A percentile compares a stretch with the other conserved stretches of the same genome.
These are phyloP conservation scores for Escovopsis sp. DNA, from an alignment of 2,329 filamentous ascomycete species.

Conservation along the genomic window DNA sequence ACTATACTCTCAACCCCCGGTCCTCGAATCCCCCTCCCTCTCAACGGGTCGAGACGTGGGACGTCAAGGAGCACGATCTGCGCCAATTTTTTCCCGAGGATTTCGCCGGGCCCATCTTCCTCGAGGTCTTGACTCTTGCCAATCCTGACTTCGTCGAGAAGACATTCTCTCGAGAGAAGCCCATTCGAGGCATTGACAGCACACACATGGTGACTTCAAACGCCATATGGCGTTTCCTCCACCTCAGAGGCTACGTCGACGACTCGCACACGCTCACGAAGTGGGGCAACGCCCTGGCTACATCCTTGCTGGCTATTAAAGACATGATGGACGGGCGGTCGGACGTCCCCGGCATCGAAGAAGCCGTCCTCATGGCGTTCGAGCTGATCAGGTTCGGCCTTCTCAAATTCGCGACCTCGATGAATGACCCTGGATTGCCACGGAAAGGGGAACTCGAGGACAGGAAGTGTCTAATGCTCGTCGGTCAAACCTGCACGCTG, in stretches of 20 bases:
- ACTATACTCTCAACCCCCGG: constrained; percentile 51
- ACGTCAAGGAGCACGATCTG: constrained; percentile 46
- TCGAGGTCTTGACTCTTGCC: constrained; percentile 52
- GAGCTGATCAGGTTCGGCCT: constrained; percentile 71
- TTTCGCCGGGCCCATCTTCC: constrained; percentile 28
- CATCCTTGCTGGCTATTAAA: constrained; percentile 48
- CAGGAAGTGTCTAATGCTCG: constrained; percentile 60
- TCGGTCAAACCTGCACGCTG: constrained; percentile 75
- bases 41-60: constrained; percentile 46
- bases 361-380: constrained; percentile 67
- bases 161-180: constrained; percentile 45
- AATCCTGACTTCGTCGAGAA: constrained; percentile 54
- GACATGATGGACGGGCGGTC: constrained; percentile 31
- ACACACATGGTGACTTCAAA: constrained; percentile 55
- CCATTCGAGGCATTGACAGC: constrained; percentile 46
- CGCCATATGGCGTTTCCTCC: constrained; percentile 75
- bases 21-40: constrained; percentile 31
- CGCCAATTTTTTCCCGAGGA: constrained; percentile 30
- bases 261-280: constrained; percentile 61
- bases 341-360: constrained; percentile 42
- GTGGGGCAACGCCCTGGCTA: constrained; percentile 69
- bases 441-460: constrained; percentile 51
- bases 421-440: constrained; percentile 39
- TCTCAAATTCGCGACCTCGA: constrained; percentile 51
- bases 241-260: constrained; percentile 74